Conservation (phyloP, 345 rosid species). For the Eucalyptus rudis region DNA sequence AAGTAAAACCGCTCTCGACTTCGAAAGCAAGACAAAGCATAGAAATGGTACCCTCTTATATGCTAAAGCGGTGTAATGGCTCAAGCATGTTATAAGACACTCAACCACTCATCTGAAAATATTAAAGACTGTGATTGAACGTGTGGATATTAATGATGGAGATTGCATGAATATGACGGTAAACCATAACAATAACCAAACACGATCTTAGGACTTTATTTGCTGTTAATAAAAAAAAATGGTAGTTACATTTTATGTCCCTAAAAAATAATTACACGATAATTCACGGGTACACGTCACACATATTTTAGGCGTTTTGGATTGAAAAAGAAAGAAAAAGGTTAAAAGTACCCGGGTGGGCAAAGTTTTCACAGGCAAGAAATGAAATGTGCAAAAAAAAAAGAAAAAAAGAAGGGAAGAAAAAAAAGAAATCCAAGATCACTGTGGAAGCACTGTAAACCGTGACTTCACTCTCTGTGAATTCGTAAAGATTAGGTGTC, state of each 20-base stretch:
- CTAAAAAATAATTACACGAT: not conserved
- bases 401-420: rapidly evolving
- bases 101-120: rapidly evolving
- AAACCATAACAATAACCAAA: not conserved
- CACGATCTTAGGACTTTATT: not conserved
- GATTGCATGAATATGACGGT: too few relatives aligned
- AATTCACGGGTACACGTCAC: not conserved
- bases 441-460: not conserved
- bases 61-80: not conserved
- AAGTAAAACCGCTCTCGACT: not conserved
- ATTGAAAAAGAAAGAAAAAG: not conserved
- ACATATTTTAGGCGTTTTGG: not conserved
- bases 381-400: not conserved
- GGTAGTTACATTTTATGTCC: too few relatives aligned
- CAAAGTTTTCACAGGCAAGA: not conserved
- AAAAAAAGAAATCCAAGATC: not conserved
- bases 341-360: not conserved
- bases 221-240: too few relatives aligned
- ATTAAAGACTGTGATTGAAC: not conserved
- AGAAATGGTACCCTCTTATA: not conserved
- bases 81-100: rapidly evolving
- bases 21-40: not conserved
- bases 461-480: not conserved
- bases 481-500: not conserved
- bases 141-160: rapidly evolving